These are phyloP conservation scores for Colletotrichum acutatum DNA, from an alignment of 2,329 filamentous ascomycete genomes.

Conservation along the genomic window DNA sequence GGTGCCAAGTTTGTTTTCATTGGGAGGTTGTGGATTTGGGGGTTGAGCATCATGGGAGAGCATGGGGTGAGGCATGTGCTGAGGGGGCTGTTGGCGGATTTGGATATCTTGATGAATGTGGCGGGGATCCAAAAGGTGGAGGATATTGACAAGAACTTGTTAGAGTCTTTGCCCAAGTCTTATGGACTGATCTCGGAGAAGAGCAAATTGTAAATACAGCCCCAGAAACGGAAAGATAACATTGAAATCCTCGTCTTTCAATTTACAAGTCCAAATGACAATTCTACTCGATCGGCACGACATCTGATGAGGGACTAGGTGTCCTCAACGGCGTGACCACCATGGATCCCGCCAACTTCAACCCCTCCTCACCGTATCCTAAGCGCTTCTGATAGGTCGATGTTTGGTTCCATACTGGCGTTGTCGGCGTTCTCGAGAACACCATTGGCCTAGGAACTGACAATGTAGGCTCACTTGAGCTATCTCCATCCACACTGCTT, in stretches of 20 bases:
- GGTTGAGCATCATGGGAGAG: constrained; percentile 34
- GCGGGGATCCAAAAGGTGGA: constrained; percentile 58
- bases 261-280: too few species aligned
- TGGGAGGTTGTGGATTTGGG: constrained; percentile 67
- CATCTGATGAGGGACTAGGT: background rate
- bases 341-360: background rate
- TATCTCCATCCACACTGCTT: constrained; percentile 20
- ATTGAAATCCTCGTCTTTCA: too few species aligned
- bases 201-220: constrained; percentile 12
- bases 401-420: constrained; percentile 9
- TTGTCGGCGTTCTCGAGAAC: constrained; percentile 21
- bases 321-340: background rate
- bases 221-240: background rate
- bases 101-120: constrained; percentile 67
- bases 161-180: constrained; percentile 24
- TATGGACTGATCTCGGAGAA: constrained; percentile 19
- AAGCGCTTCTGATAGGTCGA: background rate
- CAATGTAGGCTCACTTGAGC: constrained; percentile 33
- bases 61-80: constrained; percentile 24
- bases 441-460: constrained; percentile 34
- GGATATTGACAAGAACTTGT: constrained; percentile 43
- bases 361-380: background rate
- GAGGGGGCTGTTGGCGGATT: constrained; percentile 56
- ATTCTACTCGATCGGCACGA: too few species aligned
- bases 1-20: constrained; percentile 69